Evolutionary conservation across 176 grass and related monocot species (phyloP).

Genomic region (Stipa capillata): DNA sequence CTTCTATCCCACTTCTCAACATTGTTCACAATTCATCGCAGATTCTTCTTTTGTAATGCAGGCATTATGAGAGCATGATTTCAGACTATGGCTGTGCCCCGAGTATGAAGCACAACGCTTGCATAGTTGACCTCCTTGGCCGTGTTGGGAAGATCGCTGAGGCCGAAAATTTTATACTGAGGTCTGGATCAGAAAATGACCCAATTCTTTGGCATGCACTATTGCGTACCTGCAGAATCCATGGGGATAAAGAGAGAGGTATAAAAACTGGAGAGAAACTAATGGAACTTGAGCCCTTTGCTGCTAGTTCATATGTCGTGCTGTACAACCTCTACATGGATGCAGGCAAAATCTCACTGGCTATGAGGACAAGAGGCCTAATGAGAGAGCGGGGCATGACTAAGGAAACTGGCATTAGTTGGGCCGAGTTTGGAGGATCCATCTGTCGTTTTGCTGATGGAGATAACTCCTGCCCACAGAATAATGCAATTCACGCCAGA

Average conservation of each 20-base stretch:
- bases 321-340: conserved; percentile 77
- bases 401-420: conserved; percentile 47
- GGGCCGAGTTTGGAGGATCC: conserved; percentile 50
- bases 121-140: conserved; percentile 70
- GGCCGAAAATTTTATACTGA: conserved; percentile 53
- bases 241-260: conserved; percentile 55
- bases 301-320: conserved; percentile 51
- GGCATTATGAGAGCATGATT: conserved; percentile 57
- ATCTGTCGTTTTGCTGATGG: conserved; percentile 37
- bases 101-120: conserved; percentile 35
- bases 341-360: conserved; percentile 61
- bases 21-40: neutral
- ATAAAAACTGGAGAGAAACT: conserved; percentile 47
- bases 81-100: conserved; percentile 36
- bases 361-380: conserved; percentile 81
- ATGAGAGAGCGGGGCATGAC: conserved; percentile 67
- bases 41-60: conserved; percentile 28
- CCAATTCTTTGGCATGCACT: conserved; percentile 45
- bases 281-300: conserved; percentile 47
- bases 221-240: conserved; percentile 49
- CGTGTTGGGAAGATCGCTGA: conserved; percentile 44
- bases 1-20: neutral
- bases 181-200: conserved; percentile 38
- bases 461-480: conserved; percentile 15
- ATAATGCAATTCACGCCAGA: conserved; percentile 19